A percentile compares a stretch with the other conserved stretches of the same genome.
These are phyloP conservation scores for Talaromyces sp. DNA, from an alignment of 2,329 filamentous ascomycete genomes.

Conservation along the genomic window DNA sequence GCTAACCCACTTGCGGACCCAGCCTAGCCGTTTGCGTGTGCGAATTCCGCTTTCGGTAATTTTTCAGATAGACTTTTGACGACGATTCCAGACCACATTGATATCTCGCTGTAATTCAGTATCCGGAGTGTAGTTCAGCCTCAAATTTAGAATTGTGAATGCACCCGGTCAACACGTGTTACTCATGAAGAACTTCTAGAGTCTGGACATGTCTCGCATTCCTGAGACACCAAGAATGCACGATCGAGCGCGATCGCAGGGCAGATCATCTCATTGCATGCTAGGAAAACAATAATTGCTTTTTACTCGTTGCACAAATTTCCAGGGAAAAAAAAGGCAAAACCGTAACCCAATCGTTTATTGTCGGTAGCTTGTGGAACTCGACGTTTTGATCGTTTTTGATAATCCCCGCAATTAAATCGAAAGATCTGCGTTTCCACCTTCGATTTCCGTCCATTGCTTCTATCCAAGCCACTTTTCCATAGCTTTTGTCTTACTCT, in stretches of 20 bases:
- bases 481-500: not conserved
- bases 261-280: too few species aligned
- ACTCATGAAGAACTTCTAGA: not conserved
- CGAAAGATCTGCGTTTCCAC: not conserved
- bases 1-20: not conserved
- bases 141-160: not conserved
- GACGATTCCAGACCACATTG: not conserved
- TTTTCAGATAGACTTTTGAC: not conserved
- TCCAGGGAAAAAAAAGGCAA: not conserved
- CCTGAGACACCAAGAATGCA: constrained; percentile 1
- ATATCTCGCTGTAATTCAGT: not conserved
- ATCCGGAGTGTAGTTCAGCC: not conserved
- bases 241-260: not conserved
- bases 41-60: constrained; percentile 15
- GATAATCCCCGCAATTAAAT: not conserved
- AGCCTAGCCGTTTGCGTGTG: constrained; percentile 10
- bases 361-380: not conserved
- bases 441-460: constrained; percentile 1
- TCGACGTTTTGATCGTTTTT: not conserved
- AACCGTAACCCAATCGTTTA: not conserved
- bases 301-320: not conserved
- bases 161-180: not conserved
- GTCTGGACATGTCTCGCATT: not conserved
- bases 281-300: not conserved
- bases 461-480: not conserved